These are phyloP conservation scores for Nadsonia commutata DNA, from an alignment of 1,139 yeast genomes.

Conservation along the genomic window DNA sequence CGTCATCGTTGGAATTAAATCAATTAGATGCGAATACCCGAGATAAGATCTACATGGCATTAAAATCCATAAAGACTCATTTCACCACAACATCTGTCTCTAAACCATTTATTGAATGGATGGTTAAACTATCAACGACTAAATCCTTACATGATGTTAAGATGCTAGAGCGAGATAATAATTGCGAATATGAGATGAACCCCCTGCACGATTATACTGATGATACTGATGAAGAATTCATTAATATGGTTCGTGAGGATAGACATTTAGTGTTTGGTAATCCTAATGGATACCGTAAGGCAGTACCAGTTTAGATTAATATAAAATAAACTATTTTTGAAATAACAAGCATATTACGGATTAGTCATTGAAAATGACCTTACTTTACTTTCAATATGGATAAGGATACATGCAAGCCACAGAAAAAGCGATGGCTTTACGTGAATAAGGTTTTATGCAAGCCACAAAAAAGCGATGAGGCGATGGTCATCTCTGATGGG, in stretches of 20 bases:
- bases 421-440: no score
- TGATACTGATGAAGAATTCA: constrained; percentile 24
- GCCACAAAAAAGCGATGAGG: no score
- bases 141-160: neutral
- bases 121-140: neutral
- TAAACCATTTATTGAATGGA: neutral
- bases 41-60: neutral
- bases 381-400: no score
- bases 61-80: neutral
- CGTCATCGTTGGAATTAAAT: neutral
- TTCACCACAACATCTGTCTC: neutral
- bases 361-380: no score
- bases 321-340: neutral
- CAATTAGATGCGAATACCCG: neutral
- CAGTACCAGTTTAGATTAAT: constrained; percentile 15
- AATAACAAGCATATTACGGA: no score
- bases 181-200: neutral
- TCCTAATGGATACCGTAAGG: constrained; percentile 49
- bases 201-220: no score
- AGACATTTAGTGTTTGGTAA: constrained; percentile 72
- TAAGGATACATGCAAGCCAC: no score
- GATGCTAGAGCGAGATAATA: neutral
- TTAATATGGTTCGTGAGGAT: constrained; percentile 26
- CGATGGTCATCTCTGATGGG: no score
- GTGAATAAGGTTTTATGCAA: no score